Evolutionary conservation across 352 stramenopile species (phyloP).

Genomic region (Peronospora tabacina): DNA sequence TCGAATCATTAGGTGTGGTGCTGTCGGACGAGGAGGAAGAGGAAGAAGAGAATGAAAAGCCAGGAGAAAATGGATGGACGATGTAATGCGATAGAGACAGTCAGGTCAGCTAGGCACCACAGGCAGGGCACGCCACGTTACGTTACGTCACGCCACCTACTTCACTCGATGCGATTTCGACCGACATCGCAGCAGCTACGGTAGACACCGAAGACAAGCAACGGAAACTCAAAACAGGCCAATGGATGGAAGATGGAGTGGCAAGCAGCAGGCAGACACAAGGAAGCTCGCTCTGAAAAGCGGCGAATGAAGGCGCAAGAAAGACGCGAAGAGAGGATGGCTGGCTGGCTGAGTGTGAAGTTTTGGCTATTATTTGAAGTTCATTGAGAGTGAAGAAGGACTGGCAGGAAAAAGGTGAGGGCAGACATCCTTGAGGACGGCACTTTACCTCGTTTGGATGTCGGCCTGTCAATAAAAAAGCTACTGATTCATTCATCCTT

Average conservation of each 20-base stretch:
- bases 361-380: constrained; percentile 35
- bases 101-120: constrained; percentile 22
- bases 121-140: constrained; percentile 18
- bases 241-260: constrained; percentile 17
- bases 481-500: constrained; percentile 20
- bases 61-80: constrained; percentile 14
- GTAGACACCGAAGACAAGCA: constrained; percentile 18
- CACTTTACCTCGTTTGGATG: not conserved
- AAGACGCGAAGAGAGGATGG: constrained; percentile 11
- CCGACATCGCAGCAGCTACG: constrained; percentile 23
- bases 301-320: constrained; percentile 32
- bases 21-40: constrained; percentile 40
- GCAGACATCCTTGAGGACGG: too few species aligned
- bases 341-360: constrained; percentile 20
- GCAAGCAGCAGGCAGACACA: constrained; percentile 4
- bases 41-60: constrained; percentile 33
- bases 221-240: constrained; percentile 28
- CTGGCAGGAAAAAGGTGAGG: not conserved
- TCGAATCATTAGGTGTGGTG: constrained; percentile 40
- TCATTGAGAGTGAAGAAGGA: constrained; percentile 9
- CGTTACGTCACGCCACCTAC: constrained; percentile 15
- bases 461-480: constrained; percentile 24
- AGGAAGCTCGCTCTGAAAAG: constrained; percentile 20
- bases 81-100: constrained; percentile 34
- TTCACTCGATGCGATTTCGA: constrained; percentile 13